These are phyloP conservation scores for Xylaria scruposa DNA, from an alignment of 495 filamentous ascomycete genomes.

Conservation along the genomic window DNA sequence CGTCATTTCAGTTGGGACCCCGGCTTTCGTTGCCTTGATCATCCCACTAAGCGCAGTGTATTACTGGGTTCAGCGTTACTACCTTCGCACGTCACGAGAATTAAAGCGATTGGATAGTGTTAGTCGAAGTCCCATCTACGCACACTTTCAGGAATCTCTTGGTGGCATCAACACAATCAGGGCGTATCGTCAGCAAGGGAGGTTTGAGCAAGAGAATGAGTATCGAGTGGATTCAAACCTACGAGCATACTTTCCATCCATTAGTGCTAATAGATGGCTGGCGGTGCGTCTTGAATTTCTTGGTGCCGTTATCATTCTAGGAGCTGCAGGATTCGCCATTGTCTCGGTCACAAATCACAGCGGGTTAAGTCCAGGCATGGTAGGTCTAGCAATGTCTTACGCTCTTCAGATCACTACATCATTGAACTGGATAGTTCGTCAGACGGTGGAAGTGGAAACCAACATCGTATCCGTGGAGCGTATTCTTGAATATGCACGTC, in stretches of 20 bases:
- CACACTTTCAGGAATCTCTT: slow-evolving; percentile 97
- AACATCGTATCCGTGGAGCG: slow-evolving; percentile 99
- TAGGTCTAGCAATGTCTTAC: slow-evolving; percentile 96
- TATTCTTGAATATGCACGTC: slow-evolving; percentile 91
- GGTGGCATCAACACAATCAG: slow-evolving; percentile 97
- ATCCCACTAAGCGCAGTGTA: slow-evolving; percentile 84
- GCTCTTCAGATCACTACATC: slow-evolving; percentile 96
- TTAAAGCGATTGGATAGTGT: slow-evolving; percentile 96
- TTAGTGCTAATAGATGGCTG: slow-evolving; percentile 95
- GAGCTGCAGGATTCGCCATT: slow-evolving; percentile 82
- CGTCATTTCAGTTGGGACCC: slow-evolving; percentile 83
- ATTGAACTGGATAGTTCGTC: slow-evolving; percentile 99
- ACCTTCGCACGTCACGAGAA: slow-evolving; percentile 93
- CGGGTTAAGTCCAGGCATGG: slow-evolving; percentile 73
- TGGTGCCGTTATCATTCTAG: slow-evolving; percentile 91
- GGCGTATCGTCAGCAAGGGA: slow-evolving; percentile 85
- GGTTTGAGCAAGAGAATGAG: slow-evolving; percentile 94
- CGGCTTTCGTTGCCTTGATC: slow-evolving; percentile 79
- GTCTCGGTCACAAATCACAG: slow-evolving; percentile 77
- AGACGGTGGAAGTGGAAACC: slow-evolving; percentile 98
- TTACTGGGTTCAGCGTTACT: slow-evolving; percentile 95
- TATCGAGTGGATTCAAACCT: slow-evolving; percentile 97
- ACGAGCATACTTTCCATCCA: slow-evolving; percentile 94
- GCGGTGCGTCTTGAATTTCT: slow-evolving; percentile 96
- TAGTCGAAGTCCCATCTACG: slow-evolving; percentile 93